phyloP scores from a whole-genome alignment of 1,284 basidiomycete species.

The Kalmanozyma brasiliensis region DNA sequence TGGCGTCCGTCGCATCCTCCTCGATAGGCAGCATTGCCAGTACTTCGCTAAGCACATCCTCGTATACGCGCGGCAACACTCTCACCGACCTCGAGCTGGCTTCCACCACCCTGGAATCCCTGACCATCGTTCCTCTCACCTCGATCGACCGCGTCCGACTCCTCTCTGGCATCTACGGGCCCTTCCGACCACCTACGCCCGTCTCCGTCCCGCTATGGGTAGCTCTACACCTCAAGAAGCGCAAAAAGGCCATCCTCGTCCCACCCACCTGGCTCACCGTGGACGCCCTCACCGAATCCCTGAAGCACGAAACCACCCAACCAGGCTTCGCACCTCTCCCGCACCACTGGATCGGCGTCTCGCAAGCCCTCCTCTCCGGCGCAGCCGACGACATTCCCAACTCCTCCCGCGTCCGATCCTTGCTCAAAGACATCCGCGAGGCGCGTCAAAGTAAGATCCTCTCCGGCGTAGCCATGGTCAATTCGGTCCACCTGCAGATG shows the following conservation, averaged over 20 bases:
- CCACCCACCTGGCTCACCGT: slow-evolving; percentile 87
- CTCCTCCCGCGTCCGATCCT: slow-evolving; percentile 80
- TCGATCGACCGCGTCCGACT: slow-evolving; percentile 63
- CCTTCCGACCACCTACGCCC: slow-evolving; percentile 85
- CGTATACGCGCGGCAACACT: slow-evolving; percentile 17
- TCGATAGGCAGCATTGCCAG: slow-evolving; percentile 19
- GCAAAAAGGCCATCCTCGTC: slow-evolving; percentile 91
- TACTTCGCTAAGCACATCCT: slow-evolving; percentile 19
- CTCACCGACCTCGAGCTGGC: slow-evolving; percentile 45
- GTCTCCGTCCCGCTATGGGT: slow-evolving; percentile 91
- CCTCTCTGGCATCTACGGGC: slow-evolving; percentile 76
- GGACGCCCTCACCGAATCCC: slow-evolving; percentile 78
- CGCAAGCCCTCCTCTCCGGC: slow-evolving; percentile 15
- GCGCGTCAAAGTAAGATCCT: slow-evolving; percentile 92
- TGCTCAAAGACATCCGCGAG: slow-evolving; percentile 93
- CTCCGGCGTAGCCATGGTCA: slow-evolving; percentile 75
- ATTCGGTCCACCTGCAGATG: slow-evolving; percentile 72
- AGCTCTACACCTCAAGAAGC: slow-evolving; percentile 88
- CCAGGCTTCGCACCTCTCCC: slow-evolving; percentile 66
- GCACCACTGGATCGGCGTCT: slow-evolving; percentile 65
- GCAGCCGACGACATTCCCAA: slow-evolving; percentile 88
- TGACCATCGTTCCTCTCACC: slow-evolving; percentile 60
- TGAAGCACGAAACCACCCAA: slow-evolving; percentile 61
- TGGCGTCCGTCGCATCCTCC: slow-evolving; percentile 18
- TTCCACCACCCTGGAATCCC: slow-evolving; percentile 39